A percentile compares a stretch with the other conserved stretches of the same genome.
Conservation (phyloP, 306 rosid species). For the Ormosia semicastrata region DNA sequence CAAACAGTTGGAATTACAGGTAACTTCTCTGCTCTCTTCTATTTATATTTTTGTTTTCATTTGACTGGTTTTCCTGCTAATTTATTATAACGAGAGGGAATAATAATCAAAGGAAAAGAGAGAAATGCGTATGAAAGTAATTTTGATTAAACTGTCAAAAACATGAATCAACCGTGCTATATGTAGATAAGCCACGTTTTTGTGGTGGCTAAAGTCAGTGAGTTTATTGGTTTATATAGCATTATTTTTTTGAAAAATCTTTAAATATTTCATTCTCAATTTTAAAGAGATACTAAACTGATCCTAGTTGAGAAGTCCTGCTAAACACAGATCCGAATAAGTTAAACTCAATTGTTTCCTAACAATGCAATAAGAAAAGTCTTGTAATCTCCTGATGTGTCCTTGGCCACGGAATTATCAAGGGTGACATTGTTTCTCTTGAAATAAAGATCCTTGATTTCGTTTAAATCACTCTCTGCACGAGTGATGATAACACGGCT, state of each 20-base stretch:
- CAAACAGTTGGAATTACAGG: not conserved
- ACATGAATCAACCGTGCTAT: not conserved
- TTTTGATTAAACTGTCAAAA: not conserved
- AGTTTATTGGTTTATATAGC: conserved; percentile 14
- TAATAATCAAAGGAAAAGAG: not conserved
- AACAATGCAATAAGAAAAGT: conserved; percentile 37
- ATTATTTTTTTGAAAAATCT: not conserved
- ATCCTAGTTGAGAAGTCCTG: not conserved
- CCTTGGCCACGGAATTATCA: conserved; percentile 22
- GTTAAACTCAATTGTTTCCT: conserved; percentile 24
- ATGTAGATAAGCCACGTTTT: not conserved
- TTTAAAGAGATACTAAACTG: not conserved
- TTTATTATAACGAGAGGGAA: not conserved
- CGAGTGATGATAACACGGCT: conserved; percentile 54
- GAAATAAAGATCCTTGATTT: conserved; percentile 35
- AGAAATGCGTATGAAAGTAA: not conserved
- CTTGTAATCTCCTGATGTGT: conserved; percentile 47
- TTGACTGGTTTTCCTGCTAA: not conserved
- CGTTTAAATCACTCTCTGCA: conserved; percentile 54
- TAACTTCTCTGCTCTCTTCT: not conserved
- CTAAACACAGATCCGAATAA: not conserved
- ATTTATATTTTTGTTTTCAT: not conserved
- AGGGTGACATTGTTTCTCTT: conserved; percentile 44
- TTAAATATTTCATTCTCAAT: not conserved
- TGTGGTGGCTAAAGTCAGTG: not conserved